These are phyloP conservation scores for Sphaerostilbella broomeana DNA, from an alignment of 2,329 filamentous ascomycete genomes.

Conservation along the genomic window DNA sequence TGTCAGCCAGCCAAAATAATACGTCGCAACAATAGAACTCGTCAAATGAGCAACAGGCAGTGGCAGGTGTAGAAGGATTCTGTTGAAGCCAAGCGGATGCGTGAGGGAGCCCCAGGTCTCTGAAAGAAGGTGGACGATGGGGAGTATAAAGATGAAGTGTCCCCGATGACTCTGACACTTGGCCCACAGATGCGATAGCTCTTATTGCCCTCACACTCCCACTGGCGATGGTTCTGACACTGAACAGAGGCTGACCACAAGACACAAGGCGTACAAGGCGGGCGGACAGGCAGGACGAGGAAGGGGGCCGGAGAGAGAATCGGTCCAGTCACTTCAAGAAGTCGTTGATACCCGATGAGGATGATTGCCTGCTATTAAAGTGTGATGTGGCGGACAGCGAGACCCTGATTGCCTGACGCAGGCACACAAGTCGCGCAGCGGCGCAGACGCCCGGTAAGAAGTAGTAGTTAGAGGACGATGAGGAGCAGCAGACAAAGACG, in stretches of 20 bases:
- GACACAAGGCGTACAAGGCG: background rate
- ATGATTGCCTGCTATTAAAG: slow-evolving; percentile 11
- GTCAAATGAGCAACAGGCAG: too few species aligned
- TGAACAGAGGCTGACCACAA: too few species aligned
- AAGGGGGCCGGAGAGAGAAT: slow-evolving; percentile 1
- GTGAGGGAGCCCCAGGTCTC: too few species aligned
- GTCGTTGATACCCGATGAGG: slow-evolving; percentile 18
- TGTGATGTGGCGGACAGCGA: slow-evolving; percentile 15
- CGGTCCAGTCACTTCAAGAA: background rate
- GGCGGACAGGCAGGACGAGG: background rate
- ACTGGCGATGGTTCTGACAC: too few species aligned
- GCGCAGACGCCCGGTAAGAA: slow-evolving; percentile 12
- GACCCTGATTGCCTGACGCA: slow-evolving; percentile 13
- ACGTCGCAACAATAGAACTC: too few species aligned
- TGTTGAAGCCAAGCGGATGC: background rate
- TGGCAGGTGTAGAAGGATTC: background rate
- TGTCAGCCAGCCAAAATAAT: too few species aligned
- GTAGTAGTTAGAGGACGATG: slow-evolving; percentile 9
- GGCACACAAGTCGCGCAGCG: slow-evolving; percentile 14
- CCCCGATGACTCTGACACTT: too few species aligned
- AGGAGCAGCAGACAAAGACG: slow-evolving; percentile 6
- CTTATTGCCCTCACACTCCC: background rate
- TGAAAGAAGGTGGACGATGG: background rate
- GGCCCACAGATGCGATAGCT: too few species aligned
- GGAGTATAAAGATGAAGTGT: background rate